Evolutionary conservation across 164 flowering plant species (phyloP).

Genomic region (Echeveria elegans): DNA sequence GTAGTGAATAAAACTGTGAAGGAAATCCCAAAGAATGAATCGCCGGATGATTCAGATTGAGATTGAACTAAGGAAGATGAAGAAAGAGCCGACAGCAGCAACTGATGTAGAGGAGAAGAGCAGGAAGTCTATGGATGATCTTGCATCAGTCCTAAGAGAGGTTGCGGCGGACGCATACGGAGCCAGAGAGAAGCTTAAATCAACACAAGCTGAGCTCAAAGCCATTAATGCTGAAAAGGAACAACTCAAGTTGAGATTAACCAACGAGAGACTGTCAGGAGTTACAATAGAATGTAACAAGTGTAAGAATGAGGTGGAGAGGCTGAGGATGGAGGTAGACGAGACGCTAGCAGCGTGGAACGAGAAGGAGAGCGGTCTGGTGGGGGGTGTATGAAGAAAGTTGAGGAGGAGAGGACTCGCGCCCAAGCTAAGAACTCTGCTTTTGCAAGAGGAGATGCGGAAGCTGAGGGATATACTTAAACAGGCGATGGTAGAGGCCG

Average conservation of each 20-base stretch:
- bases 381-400: constrained; percentile 53
- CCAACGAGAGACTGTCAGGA: constrained; percentile 38
- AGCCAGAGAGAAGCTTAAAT: constrained; percentile 18
- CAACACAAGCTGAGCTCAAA: constrained; percentile 19
- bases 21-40: neutral
- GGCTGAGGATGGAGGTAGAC: constrained; percentile 65
- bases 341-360: constrained; percentile 62
- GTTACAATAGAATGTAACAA: constrained; percentile 43
- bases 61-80: constrained; percentile 10
- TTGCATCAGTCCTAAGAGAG: constrained; percentile 65
- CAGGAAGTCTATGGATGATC: constrained; percentile 75
- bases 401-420: constrained; percentile 47
- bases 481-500: constrained; percentile 72
- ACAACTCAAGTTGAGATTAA: constrained; percentile 20
- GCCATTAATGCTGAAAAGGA: constrained; percentile 41
- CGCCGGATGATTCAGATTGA: constrained; percentile 7
- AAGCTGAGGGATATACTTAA: constrained; percentile 69
- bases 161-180: constrained; percentile 50
- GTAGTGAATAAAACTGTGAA: too few relatives aligned
- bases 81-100: constrained; percentile 41
- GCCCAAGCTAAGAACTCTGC: constrained; percentile 32
- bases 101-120: constrained; percentile 59
- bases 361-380: constrained; percentile 60
- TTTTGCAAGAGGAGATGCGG: constrained; percentile 45
- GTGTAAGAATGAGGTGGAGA: constrained; percentile 33